Evolutionary conservation across 768 basidiomycete genomes (phyloP), one percentile per base, ranked within the genome.

Genomic region (Hydnum rufescens): DNA sequence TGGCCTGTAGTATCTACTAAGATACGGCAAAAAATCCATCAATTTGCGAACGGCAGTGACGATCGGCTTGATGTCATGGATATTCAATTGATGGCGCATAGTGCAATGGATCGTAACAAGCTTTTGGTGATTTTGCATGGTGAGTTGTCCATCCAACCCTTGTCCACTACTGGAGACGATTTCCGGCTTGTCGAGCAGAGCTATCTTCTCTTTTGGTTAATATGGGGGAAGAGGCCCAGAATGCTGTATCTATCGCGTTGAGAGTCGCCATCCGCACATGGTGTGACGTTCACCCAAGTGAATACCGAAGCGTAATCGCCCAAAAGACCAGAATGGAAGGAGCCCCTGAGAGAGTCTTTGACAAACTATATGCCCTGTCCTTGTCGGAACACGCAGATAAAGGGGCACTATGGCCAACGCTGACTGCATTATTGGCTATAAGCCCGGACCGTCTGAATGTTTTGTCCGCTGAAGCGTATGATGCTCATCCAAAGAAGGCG

Each of bases 241-340:
- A 73, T 13, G 78, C 81, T 1, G 72, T 90, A 47, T 77, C 86
- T 0, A 68, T 74, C 26, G 75, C 81, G 26, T 70, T 93, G 32
- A 76, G 86, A 22, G 70, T 74, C 28, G 85, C 84, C 1, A 69
- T 93, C 26, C 92, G 89, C 88, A 87, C 82, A 57, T 93, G 87
- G 87, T 78, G 92, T 30, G 78, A 82, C 29, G 68, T 75, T 23
- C 83, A 80, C 60, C 80, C 85, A 0, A 66, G 69, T 3, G 85
- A 95, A 61, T 93, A 78, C 62, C 79, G 80, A 51, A 78, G 86
- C 4, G 71, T 76, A 3, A 71, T 88, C 32, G 69, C 73, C 5
- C 68, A 70, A 2, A 71, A 78, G 43, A 75, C 78, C 28, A 71
- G 68, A 32, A 68, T 84, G 8, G 90, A 93, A 54, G 85, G 82